Evolutionary conservation across 306 rosid species (phyloP).

Genomic region (Glycine tomentella): DNA sequence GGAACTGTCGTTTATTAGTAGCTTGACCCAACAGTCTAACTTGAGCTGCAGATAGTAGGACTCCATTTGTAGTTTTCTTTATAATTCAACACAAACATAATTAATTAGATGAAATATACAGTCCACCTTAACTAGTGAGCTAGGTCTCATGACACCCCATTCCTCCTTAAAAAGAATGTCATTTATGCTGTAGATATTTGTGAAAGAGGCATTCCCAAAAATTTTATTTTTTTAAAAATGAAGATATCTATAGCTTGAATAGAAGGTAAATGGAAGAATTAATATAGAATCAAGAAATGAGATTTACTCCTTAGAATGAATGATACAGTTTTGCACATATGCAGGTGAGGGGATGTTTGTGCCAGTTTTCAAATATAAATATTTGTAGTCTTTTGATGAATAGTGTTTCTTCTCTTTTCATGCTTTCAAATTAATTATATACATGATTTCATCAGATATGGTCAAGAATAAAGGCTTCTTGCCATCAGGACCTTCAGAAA

Average conservation of each 20-base stretch:
- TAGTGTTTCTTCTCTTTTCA: not conserved
- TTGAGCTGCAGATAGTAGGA: constrained; percentile 21
- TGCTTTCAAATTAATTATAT: constrained; percentile 34
- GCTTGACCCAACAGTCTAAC: constrained; percentile 20
- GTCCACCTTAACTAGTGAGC: constrained; percentile 19
- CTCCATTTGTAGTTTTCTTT: constrained; percentile 24
- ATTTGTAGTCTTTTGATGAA: not conserved
- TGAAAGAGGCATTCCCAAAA: not conserved
- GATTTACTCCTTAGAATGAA: constrained; percentile 28
- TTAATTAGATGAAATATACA: too few relatives aligned
- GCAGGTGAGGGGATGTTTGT: constrained; percentile 3
- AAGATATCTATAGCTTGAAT: not conserved
- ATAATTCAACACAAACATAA: constrained; percentile 19
- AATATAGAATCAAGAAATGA: constrained; percentile 22
- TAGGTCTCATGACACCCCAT: constrained; percentile 1
- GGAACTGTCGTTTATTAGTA: constrained; percentile 13
- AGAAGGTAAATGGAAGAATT: not conserved
- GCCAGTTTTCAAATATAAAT: constrained; percentile 6
- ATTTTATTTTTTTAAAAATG: not conserved
- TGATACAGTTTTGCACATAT: constrained; percentile 8
- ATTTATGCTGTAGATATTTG: constrained; percentile 1
- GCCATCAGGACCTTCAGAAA: constrained; percentile 95
- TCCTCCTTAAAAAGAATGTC: constrained; percentile 18
- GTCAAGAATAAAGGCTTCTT: constrained; percentile 96
- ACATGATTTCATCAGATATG: constrained; percentile 75